phyloP scores from a whole-genome alignment of 2,329 filamentous ascomycete genomes.

The Zasmidium citrigriseum region DNA sequence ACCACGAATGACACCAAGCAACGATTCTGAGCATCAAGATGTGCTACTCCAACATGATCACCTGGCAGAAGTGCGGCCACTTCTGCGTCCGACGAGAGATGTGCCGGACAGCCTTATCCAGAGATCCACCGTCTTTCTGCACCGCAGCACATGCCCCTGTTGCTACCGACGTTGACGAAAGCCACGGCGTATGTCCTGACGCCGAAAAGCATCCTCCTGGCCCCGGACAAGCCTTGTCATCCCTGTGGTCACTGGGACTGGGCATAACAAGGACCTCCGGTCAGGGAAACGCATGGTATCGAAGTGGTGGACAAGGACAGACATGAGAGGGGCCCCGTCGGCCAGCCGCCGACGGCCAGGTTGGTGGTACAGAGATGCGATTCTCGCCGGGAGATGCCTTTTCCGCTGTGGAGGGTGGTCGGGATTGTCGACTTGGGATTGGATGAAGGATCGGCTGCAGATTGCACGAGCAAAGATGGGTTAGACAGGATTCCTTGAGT shows the following conservation, averaged over 20 bases:
- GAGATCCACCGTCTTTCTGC: slow-evolving; percentile 17
- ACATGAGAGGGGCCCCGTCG: too few species aligned
- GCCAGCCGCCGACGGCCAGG: too few species aligned
- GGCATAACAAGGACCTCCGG: slow-evolving; percentile 17
- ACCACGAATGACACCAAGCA: too few species aligned
- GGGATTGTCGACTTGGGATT: too few species aligned
- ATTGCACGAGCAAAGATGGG: too few species aligned
- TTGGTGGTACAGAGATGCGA: not conserved
- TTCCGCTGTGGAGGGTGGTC: not conserved
- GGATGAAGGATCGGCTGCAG: too few species aligned
- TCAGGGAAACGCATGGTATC: slow-evolving; percentile 20
- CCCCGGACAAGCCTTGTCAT: slow-evolving; percentile 11
- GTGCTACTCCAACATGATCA: slow-evolving; percentile 19
- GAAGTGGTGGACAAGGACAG: slow-evolving; percentile 16
- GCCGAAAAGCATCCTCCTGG: slow-evolving; percentile 18
- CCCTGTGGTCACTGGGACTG: slow-evolving; percentile 15
- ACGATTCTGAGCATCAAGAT: too few species aligned
- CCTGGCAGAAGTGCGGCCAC: slow-evolving; percentile 20
- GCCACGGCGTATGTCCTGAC: slow-evolving; percentile 19
- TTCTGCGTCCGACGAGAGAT: slow-evolving; percentile 17
- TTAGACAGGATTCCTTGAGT: too few species aligned
- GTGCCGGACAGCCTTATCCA: slow-evolving; percentile 12
- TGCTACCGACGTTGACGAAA: slow-evolving; percentile 17
- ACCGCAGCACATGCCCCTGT: slow-evolving; percentile 17
- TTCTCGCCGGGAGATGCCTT: not conserved